Evolutionary conservation across 768 basidiomycete genomes (phyloP), one percentile per base, ranked within the genome.

Genomic region (Mycena galericulata): DNA sequence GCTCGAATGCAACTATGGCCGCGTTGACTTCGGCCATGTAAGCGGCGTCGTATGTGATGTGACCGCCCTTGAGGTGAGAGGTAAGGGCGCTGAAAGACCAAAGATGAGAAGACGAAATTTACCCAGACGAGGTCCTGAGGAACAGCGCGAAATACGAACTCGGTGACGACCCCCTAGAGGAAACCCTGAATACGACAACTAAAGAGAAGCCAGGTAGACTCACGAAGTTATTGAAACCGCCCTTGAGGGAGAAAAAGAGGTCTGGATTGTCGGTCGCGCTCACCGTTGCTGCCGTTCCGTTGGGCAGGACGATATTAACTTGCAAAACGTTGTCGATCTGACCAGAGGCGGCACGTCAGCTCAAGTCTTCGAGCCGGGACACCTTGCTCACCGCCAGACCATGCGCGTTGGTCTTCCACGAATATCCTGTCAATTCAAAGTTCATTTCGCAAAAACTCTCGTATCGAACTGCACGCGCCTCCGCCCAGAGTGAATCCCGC

Each of bases 401-500:
- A 40, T 68, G 55, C 20, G 60, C 61, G 22, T 68, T 68, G 29
- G 38, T 68, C 34, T 68, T 68, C 67, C 67, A 68, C 1, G 67
- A 68, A 54, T 68, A 68, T 18, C 67, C 67, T 68, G 55, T 12
- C 29, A 3, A 38, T n/a, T n/a, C n/a, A 41, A 12, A 24, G 54
- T 50, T 46, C 15, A 17, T 18, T 1, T 40, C 20, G 14, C 6
- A 45, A 20, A 24, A 14, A 41, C n/a, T 24, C 29, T 1, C 46
- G 26, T 5, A 18, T 46, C 17, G 34, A 30, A 58, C 20, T n/a
- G 6, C 10, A 51, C 46, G 36, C 36, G 38, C 67, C 67, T 68
- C 67, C 67, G 11, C 67, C 67, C 47, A 68, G 22, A n/a, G 67
- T 68, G 41, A 68, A 58, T 18, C 67, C 67, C 24, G 55, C 67